Base-by-base conservation (phyloP, 2,329 filamentous ascomycete genomes). In the Parascedosporium putredinis region DNA sequence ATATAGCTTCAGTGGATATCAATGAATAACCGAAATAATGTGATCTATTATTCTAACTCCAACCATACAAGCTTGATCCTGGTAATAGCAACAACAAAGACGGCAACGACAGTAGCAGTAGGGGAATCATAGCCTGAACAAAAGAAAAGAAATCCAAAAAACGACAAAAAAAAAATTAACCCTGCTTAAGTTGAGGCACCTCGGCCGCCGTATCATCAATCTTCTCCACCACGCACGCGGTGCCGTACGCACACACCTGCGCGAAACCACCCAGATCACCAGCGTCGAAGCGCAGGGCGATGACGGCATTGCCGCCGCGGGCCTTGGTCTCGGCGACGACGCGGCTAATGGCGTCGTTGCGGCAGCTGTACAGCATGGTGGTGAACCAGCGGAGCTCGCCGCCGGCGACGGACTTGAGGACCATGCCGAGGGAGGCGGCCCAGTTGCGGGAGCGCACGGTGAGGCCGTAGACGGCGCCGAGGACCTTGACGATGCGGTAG, bases 301-400 rank as follows among this genome's bases (percentile, higher is more conserved):
- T 75, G 55, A 81, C 64, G 20, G 78, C 78, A 58, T 82, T 82
- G 5, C 78, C 78, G 2, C 78, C 77, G 31, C 76, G 69, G 51
- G 63, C 63, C 65, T 79, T 75, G 49, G 74, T 74, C 62, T 81
- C 78, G 18, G 71, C 67, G 5, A 81, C 75, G 33, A 77, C 60
- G 20, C 77, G 69, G 48, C 67, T 65, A 56, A 79, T 71, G n/a
- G 77, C 76, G 52, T 79, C 74, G 56, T 80, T 79, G 45, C 78
- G 71, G 45, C 76, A 75, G 18, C 64, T 69, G 64, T 81, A 52
- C 43, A 52, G 68, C 69, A 81, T 67, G 31, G 69, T 72, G 0
- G 78, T 81, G 55, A 79, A 80, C 68, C 75, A 78, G 25, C 65
- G 62, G 38, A 83, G 67, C 64, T 83, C 79, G 24, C 78, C 79